A percentile compares a stretch with the other conserved stretches of the same genome.
These are phyloP conservation scores for Nakazawaea ambrosiae DNA, from an alignment of 805 yeast genomes.

Conservation along the genomic window DNA sequence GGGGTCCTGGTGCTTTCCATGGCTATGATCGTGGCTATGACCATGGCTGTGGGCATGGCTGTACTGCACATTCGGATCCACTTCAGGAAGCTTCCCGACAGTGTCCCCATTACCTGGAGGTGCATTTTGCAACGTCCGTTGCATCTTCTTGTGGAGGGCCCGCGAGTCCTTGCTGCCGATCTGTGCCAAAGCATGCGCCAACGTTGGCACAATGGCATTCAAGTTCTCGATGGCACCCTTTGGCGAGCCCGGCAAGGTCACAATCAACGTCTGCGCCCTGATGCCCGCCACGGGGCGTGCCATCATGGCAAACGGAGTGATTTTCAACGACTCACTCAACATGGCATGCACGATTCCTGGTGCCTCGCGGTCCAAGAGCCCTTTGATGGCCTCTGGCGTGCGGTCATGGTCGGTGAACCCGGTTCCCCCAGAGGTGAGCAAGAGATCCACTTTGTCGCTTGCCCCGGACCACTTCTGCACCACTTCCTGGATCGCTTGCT, in stretches of 20 bases:
- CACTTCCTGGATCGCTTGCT: slow-evolving; percentile 21
- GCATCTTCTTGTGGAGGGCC: slow-evolving; percentile 27
- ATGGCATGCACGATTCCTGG: slow-evolving; percentile 44
- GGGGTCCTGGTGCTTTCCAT: slow-evolving; percentile 7
- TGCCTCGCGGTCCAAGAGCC: slow-evolving; percentile 35
- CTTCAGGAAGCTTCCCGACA: neutral
- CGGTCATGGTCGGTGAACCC: slow-evolving; percentile 39
- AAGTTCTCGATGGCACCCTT: slow-evolving; percentile 40
- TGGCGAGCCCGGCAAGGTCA: slow-evolving; percentile 48
- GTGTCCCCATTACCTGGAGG: slow-evolving; percentile 14
- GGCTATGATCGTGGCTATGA: slow-evolving; percentile 13
- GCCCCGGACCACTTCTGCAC: slow-evolving; percentile 21
- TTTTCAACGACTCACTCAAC: slow-evolving; percentile 33
- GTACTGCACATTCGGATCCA: slow-evolving; percentile 2
- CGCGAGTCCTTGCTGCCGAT: slow-evolving; percentile 29
- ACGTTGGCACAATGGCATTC: slow-evolving; percentile 26
- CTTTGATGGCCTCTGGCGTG: slow-evolving; percentile 44
- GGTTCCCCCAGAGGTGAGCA: slow-evolving; percentile 48
- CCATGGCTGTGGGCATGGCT: slow-evolving; percentile 12
- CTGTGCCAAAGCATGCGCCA: slow-evolving; percentile 38
- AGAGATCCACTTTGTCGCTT: slow-evolving; percentile 18
- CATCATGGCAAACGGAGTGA: slow-evolving; percentile 42
- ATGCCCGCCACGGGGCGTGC: slow-evolving; percentile 47
- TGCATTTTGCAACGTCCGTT: slow-evolving; percentile 20
- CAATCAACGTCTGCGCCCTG: slow-evolving; percentile 26